A percentile compares a stretch with the other conserved stretches of the same genome.
These are phyloP conservation scores for Candida berthetii DNA, from an alignment of 805 yeast species.

Conservation along the genomic window DNA sequence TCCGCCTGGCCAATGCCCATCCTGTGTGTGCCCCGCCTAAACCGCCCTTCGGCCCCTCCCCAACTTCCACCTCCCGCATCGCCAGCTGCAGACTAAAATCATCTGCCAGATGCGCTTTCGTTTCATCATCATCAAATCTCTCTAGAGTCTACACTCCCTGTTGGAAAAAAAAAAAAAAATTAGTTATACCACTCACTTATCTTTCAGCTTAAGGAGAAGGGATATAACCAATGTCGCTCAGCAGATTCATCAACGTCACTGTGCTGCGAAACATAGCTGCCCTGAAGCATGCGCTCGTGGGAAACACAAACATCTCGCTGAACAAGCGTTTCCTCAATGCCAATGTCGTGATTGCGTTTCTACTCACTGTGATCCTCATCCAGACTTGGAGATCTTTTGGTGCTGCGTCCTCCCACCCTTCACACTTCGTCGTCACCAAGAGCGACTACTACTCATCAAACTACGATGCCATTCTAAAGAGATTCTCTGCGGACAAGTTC, in stretches of 20 bases:
- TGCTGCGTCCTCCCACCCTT: no score
- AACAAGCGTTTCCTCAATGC: slow-evolving; percentile 16
- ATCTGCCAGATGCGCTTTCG: no score
- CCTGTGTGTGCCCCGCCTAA: no score
- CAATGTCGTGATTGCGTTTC: slow-evolving; percentile 9
- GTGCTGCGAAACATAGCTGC: not conserved
- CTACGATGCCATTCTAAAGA: slow-evolving; percentile 8
- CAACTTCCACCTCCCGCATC: no score
- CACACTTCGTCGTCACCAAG: slow-evolving; percentile 7
- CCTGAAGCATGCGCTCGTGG: not conserved
- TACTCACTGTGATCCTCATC: slow-evolving; percentile 6
- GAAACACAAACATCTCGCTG: slow-evolving; percentile 4
- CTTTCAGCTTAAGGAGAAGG: no score
- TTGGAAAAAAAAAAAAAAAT: no score
- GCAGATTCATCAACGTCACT: not conserved
- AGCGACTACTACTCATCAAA: slow-evolving; percentile 11
- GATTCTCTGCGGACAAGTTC: slow-evolving; percentile 1
- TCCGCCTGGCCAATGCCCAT: no score
- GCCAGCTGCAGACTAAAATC: no score
- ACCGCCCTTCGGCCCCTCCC: no score
- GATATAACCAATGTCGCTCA: not conserved
- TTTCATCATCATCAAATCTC: no score
- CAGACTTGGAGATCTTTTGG: slow-evolving; percentile 6
- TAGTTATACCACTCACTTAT: no score
- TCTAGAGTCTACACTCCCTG: no score